phyloP scores from a whole-genome alignment of 2,329 filamentous ascomycete species.

The Ophiobolus disseminans region DNA sequence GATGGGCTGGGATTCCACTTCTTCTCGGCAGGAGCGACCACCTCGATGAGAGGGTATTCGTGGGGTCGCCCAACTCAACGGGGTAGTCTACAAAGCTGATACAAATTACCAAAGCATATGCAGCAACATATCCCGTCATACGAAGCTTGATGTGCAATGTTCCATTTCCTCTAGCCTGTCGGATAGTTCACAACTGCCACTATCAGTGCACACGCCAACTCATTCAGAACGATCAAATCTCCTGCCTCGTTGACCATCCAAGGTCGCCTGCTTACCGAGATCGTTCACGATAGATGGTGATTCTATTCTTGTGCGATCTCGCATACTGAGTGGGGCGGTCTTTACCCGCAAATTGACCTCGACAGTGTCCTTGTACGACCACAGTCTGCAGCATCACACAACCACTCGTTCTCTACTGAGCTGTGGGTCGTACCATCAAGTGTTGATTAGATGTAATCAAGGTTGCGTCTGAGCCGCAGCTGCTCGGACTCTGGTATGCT shows the following conservation, averaged over 20 bases:
- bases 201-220: background rate
- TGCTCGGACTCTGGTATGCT: background rate
- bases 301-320: constrained; percentile 32
- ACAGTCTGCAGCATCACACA: background rate
- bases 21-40: background rate
- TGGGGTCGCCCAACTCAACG: too few relatives aligned
- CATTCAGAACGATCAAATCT: background rate
- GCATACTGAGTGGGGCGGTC: constrained; percentile 14
- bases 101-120: too few relatives aligned
- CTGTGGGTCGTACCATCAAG: constrained; percentile 1
- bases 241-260: background rate
- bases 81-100: too few relatives aligned
- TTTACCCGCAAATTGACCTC: constrained; percentile 39
- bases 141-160: too few relatives aligned
- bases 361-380: constrained; percentile 17
- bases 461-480: background rate
- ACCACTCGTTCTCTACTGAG: background rate
- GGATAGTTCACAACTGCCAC: too few relatives aligned
- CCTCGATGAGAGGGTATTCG: background rate
- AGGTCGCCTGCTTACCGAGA: constrained; percentile 10
- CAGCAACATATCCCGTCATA: too few relatives aligned
- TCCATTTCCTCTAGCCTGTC: too few relatives aligned
- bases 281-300: constrained; percentile 5
- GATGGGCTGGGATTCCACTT: background rate
- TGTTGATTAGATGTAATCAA: constrained; percentile 12